A percentile compares a stretch with the other conserved stretches of the same genome.
These are phyloP conservation scores for Ophiostoma perfectum DNA, from an alignment of 2,329 filamentous ascomycete species.

Conservation along the genomic window DNA sequence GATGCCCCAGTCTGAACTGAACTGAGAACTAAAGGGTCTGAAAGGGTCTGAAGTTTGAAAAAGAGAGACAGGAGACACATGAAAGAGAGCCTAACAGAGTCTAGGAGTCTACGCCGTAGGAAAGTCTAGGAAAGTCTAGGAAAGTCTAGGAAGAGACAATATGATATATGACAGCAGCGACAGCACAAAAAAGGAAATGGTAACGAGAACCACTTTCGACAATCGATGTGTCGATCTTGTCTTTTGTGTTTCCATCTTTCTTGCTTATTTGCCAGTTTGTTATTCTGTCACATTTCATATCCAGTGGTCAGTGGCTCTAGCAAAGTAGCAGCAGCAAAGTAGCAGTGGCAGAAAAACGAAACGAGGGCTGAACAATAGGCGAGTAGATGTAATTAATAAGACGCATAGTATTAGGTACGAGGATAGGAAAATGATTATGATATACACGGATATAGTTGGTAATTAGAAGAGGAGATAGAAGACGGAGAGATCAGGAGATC, in stretches of 20 bases:
- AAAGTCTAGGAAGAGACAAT: no score
- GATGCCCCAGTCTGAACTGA: not conserved
- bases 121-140: no score
- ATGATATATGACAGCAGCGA: not conserved
- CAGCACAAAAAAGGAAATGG: not conserved
- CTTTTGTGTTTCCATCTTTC: not conserved
- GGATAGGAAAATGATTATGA: not conserved
- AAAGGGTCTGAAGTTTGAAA: no score
- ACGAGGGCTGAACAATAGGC: constrained; percentile 1
- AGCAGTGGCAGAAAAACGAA: not conserved
- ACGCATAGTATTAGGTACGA: not conserved
- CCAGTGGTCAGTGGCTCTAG: not conserved
- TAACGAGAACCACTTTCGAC: not conserved
- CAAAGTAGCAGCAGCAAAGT: no score
- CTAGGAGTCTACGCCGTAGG: no score
- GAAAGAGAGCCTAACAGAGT: no score
- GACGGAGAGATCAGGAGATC: not conserved
- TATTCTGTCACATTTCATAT: not conserved
- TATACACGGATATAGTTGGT: not conserved
- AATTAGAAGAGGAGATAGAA: not conserved
- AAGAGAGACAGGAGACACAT: not conserved
- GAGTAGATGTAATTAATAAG: not conserved
- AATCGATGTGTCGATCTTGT: not conserved
- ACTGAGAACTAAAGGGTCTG: not conserved
- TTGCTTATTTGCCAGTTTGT: not conserved